Conservation (phyloP, 768 basidiomycete genomes). For the Boletus bicolor region DNA sequence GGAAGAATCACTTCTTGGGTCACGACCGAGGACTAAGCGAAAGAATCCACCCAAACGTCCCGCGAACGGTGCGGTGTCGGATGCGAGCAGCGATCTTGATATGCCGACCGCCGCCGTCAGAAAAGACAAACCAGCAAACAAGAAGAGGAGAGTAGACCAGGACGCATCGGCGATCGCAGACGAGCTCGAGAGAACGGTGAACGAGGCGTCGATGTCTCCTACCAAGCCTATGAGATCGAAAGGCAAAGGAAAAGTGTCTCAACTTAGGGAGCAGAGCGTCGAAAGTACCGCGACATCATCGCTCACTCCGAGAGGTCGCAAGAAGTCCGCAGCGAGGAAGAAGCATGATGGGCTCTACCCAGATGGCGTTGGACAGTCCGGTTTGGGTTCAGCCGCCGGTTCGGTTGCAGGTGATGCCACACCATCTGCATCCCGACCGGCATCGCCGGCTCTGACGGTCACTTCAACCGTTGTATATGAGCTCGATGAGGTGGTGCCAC, state of each 20-base stretch:
- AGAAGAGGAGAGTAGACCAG: conserved; percentile 62
- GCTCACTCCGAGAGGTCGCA: conserved; percentile 50
- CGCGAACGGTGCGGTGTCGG: conserved; percentile 48
- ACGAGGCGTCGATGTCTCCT: conserved; percentile 37
- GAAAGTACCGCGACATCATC: conserved; percentile 48
- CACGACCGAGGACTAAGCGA: conserved; percentile 35
- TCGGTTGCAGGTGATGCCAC: conserved; percentile 67
- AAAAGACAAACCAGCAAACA: conserved; percentile 45
- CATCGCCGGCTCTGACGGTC: conserved; percentile 57
- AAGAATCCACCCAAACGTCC: conserved; percentile 50
- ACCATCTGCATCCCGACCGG: conserved; percentile 64
- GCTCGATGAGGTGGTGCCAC: conserved; percentile 65
- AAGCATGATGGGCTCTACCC: conserved; percentile 49
- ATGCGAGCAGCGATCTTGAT: conserved; percentile 59
- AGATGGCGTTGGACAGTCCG: conserved; percentile 49
- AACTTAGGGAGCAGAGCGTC: conserved; percentile 51
- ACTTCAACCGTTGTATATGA: conserved; percentile 66
- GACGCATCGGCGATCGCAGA: conserved; percentile 39
- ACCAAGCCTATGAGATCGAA: conserved; percentile 39
- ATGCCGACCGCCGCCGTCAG: conserved; percentile 33
- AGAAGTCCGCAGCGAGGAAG: conserved; percentile 54
- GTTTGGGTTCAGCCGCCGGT: conserved; percentile 46
- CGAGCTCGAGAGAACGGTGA: conserved; percentile 45
- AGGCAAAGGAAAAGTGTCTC: conserved; percentile 49
- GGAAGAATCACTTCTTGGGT: conserved; percentile 53